Percentiles rank a stretch among this genome's conserved stretches.
phyloP scores from a whole-genome alignment of 2,329 filamentous ascomycete genomes.

The Botrytis porri region DNA sequence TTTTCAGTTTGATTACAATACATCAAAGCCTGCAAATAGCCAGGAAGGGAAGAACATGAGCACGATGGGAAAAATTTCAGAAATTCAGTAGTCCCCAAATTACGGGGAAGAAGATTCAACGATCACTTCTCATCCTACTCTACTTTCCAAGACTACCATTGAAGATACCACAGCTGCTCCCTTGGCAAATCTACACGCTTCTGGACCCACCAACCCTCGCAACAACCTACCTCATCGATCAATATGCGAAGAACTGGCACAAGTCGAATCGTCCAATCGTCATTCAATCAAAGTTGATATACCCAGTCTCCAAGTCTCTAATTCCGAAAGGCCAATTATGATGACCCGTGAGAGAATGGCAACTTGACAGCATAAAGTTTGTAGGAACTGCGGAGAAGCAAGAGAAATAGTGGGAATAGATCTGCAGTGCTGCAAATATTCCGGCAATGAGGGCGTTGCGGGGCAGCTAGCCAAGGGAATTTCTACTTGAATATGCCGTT shows the following conservation, averaged over 20 bases:
- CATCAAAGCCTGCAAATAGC: neutral
- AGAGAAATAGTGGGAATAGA: neutral
- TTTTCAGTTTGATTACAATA: conserved; percentile 23
- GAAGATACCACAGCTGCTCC: neutral
- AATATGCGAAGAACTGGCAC: neutral
- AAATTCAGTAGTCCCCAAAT: neutral
- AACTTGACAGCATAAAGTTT: neutral
- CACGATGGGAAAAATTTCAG: neutral
- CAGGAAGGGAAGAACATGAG: too few species aligned
- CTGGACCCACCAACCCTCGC: neutral
- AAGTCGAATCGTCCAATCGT: neutral
- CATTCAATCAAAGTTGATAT: neutral
- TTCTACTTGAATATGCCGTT: too few species aligned
- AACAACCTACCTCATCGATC: too few species aligned
- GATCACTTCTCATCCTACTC: neutral
- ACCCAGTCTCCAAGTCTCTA: too few species aligned
- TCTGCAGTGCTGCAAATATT: neutral
- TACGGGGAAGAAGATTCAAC: neutral
- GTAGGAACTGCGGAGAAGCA: neutral
- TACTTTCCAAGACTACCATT: neutral
- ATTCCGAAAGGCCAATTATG: neutral
- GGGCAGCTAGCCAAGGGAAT: neutral
- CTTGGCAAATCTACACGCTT: too few species aligned
- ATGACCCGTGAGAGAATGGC: neutral
- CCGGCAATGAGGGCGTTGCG: neutral